Conservation (phyloP, 495 filamentous ascomycete species). For the Penicillium silybi region DNA sequence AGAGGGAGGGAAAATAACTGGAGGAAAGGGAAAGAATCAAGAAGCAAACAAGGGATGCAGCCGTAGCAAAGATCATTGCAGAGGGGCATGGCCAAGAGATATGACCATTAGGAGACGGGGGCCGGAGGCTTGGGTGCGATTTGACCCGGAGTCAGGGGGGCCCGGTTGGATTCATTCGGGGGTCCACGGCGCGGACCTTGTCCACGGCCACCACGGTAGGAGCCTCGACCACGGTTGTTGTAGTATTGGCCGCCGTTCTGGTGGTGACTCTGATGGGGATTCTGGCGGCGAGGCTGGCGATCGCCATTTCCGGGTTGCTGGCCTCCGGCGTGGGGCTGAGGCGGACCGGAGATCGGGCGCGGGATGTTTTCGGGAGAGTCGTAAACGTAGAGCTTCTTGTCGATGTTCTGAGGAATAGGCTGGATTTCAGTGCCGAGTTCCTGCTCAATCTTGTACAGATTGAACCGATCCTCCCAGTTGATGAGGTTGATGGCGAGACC, state of each 20-base stretch:
- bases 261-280: constrained; percentile 30
- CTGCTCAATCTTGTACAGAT: constrained; percentile 97
- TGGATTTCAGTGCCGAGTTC: constrained; percentile 97
- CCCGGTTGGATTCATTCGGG: constrained; percentile 30
- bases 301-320: constrained; percentile 26
- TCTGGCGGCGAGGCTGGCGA: constrained; percentile 35
- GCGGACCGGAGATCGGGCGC: constrained; percentile 58
- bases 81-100: not conserved
- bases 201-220: constrained; percentile 43
- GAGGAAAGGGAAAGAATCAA: not conserved
- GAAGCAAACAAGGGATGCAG: not conserved
- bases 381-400: constrained; percentile 98
- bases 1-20: not conserved
- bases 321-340: constrained; percentile 24
- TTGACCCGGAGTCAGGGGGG: constrained; percentile 25
- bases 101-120: constrained; percentile 22
- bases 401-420: constrained; percentile 87
- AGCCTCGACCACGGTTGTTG: constrained; percentile 36
- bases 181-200: constrained; percentile 43
- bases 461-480: constrained; percentile 99
- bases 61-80: not conserved
- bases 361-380: constrained; percentile 94
- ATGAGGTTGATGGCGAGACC: constrained; percentile 98
- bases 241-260: constrained; percentile 37
- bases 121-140: constrained; percentile 31